Evolutionary conservation across 2,329 filamentous ascomycete species (phyloP).

Genomic region (Tolypocladium guangdongense): DNA sequence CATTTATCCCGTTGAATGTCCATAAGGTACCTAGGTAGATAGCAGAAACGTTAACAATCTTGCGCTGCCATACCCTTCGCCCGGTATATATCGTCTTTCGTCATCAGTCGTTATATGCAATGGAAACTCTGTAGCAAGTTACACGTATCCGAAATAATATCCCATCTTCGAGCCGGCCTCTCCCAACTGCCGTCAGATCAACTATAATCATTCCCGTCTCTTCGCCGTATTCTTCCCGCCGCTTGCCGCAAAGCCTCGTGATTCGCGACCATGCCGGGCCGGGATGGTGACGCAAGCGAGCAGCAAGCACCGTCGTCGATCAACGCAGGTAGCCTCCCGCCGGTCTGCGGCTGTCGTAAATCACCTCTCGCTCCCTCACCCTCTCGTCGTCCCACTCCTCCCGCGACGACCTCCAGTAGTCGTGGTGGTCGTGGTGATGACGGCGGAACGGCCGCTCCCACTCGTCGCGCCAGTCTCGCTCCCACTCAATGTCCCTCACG

Average conservation of each 20-base stretch:
- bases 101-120: neutral
- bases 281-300: neutral
- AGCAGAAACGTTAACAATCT: neutral
- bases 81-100: neutral
- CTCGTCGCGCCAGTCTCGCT: conserved; percentile 44
- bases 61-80: neutral
- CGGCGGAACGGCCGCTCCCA: conserved; percentile 32
- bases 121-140: too few species aligned
- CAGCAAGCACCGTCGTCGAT: neutral
- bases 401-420: conserved; percentile 12
- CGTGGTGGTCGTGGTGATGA: conserved; percentile 19
- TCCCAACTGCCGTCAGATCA: neutral
- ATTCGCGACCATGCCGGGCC: neutral
- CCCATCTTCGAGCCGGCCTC: neutral
- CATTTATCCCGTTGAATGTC: neutral
- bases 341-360: conserved; percentile 41
- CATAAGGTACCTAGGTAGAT: neutral
- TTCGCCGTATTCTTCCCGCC: neutral
- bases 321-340: conserved; percentile 9
- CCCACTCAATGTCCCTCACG: conserved; percentile 44
- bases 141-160: neutral
- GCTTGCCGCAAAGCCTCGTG: neutral
- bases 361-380: conserved; percentile 56
- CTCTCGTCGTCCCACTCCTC: conserved; percentile 47
- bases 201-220: neutral